Evolutionary conservation across 305 asterid species (phyloP).

Genomic region (Fraxinus velutina): DNA sequence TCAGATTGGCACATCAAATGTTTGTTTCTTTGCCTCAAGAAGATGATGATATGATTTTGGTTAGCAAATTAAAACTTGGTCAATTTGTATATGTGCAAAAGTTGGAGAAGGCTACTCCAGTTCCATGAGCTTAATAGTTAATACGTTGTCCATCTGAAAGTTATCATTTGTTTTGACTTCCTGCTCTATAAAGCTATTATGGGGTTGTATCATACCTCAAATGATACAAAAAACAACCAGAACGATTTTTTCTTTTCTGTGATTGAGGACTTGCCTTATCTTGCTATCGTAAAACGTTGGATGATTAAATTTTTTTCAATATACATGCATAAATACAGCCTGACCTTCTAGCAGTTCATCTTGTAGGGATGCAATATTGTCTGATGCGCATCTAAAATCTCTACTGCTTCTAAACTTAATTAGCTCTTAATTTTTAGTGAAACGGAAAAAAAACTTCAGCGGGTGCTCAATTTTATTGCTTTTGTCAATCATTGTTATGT

Average conservation of each 20-base stretch:
- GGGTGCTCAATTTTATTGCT: conserved; percentile 49
- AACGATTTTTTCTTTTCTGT: background rate
- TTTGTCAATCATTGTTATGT: background rate
- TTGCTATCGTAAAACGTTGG: background rate
- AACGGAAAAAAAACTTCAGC: conserved; percentile 68
- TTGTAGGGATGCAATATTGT: conserved; percentile 3
- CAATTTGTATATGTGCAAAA: conserved; percentile 49
- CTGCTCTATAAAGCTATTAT: too few species aligned
- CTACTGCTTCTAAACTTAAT: conserved; percentile 8
- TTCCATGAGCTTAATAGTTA: conserved; percentile 27
- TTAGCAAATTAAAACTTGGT: conserved; percentile 55
- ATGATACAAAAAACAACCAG: too few species aligned
- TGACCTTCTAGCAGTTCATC: background rate
- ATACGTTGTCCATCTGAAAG: too few species aligned
- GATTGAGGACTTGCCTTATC: too few species aligned
- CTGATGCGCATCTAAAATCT: conserved; percentile 19
- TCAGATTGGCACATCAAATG: conserved; percentile 57
- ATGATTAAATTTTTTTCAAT: conserved; percentile 1
- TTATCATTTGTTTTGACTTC: too few species aligned
- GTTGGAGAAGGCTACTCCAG: conserved; percentile 46
- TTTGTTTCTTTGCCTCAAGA: conserved; percentile 53
- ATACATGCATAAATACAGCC: background rate
- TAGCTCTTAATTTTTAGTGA: conserved; percentile 52
- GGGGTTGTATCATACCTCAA: too few species aligned
- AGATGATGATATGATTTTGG: conserved; percentile 59